Evolutionary conservation across 768 basidiomycete genomes (phyloP), one percentile per base, ranked within the genome.

Genomic region (Leccinum ochraceum): DNA sequence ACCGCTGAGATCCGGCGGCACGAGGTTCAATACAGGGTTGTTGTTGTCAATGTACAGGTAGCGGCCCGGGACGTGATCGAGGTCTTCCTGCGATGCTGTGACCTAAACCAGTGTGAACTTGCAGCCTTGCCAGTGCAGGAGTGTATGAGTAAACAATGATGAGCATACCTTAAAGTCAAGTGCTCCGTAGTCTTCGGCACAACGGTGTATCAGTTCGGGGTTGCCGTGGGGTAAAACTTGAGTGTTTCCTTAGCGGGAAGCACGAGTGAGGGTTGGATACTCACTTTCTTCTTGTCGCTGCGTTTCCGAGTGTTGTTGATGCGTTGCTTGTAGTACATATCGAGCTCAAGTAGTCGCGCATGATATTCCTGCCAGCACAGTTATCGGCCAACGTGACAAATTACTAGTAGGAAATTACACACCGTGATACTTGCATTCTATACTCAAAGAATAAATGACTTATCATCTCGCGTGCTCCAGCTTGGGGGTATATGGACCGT

Each of bases 391-490:
- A 20, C 13, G 42, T 20, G 9, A 48, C 10, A 0, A 17, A 11
- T 22, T 5, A n/a, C 6, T 48, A n/a, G 7, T 16, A 48, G 44
- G 17, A 48, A 22, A 22, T 17, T 48, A 16, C 49, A 13, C n/a
- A 50, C 14, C 26, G 49, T 50, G 49, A 50, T 24, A 50, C 49
- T 13, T 13, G 10, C 49, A 50, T 50, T 22, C 17, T 16, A 24
- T 56, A 39, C 11, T 63, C 56, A 30, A 55, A 53, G 34, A 60
- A 60, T 0, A 63, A 1, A 1, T 60, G 37, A 10, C 53, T 56
- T 1, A 37, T 6, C 53, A 63, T 60, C 14, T 63, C 57, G 2
- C 17, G 44, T 1, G 24, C 9, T 1, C 63, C 53, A 22, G 56
- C 49, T 13, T 58, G 26, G 3, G 56, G 63, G 17, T 60, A 63